phyloP scores from a whole-genome alignment of 2,329 filamentous ascomycete species.

The Neofusicoccum cordaticola region DNA sequence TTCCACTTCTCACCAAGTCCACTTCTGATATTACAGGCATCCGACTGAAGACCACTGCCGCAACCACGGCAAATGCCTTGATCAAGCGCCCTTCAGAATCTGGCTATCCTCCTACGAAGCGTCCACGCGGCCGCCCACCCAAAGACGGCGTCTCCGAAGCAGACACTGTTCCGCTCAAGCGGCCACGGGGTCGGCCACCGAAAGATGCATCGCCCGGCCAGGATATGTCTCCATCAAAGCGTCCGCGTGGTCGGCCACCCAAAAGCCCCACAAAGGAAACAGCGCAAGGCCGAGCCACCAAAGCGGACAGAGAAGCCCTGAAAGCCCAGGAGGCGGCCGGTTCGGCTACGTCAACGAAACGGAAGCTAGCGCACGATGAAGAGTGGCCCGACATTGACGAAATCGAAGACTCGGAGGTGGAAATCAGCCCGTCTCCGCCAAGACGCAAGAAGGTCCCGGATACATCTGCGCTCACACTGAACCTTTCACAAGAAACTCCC shows the following conservation, averaged over 20 bases:
- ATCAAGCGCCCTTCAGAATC: background rate
- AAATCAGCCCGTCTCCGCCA: conserved; percentile 34
- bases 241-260: conserved; percentile 20
- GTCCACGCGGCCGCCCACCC: background rate
- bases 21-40: background rate
- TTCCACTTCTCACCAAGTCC: background rate
- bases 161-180: background rate
- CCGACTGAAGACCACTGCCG: background rate
- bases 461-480: conserved; percentile 20
- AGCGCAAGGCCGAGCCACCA: background rate
- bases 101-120: background rate
- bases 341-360: background rate
- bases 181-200: background rate
- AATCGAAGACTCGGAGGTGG: conserved; percentile 38
- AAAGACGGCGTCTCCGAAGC: background rate
- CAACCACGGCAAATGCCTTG: background rate
- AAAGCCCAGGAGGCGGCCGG: no score
- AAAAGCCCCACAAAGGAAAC: background rate
- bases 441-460: conserved; percentile 21
- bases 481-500: background rate
- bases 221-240: background rate
- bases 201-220: no score
- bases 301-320: background rate
- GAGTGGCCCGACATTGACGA: conserved; percentile 36
- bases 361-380: background rate